These are phyloP conservation scores for Pleurotus salmoneostramineus DNA, from an alignment of 768 basidiomycete species.

Conservation along the genomic window DNA sequence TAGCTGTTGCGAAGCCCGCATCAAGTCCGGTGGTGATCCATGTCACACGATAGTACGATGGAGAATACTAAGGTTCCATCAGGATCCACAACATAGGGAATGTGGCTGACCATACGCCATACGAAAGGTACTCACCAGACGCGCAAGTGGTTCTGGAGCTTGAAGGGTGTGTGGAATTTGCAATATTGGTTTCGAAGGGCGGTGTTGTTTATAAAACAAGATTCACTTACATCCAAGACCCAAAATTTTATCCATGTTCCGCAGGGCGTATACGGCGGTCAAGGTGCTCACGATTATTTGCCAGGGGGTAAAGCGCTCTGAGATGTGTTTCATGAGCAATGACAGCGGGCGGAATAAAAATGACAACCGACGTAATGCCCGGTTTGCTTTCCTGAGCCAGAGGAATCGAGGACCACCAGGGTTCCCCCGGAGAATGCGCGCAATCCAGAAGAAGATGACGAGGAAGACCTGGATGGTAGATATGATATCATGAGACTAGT, in stretches of 20 bases:
- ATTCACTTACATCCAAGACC: slow-evolving; percentile 68
- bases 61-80: slow-evolving; percentile 61
- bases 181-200: not conserved
- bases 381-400: slow-evolving; percentile 59
- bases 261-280: slow-evolving; percentile 77
- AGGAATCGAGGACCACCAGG: slow-evolving; percentile 62
- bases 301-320: slow-evolving; percentile 92
- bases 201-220: not conserved
- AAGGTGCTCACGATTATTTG: slow-evolving; percentile 86
- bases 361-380: slow-evolving; percentile 47
- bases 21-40: slow-evolving; percentile 95
- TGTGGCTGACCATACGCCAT: not conserved
- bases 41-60: slow-evolving; percentile 92
- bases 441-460: slow-evolving; percentile 90
- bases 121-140: slow-evolving; percentile 53
- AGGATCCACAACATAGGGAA: too few relatives aligned
- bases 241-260: slow-evolving; percentile 82
- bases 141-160: slow-evolving; percentile 93
- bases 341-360: not conserved
- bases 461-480: slow-evolving; percentile 68
- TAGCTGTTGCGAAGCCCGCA: slow-evolving; percentile 94
- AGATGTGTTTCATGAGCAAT: slow-evolving; percentile 1
- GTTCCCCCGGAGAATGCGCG: slow-evolving; percentile 67
- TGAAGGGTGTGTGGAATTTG: slow-evolving; percentile 9
- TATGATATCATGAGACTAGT: not conserved